Evolutionary conservation across 805 yeast genomes (phyloP).

Genomic region (Cyberlindnera euphorbiiphila): DNA sequence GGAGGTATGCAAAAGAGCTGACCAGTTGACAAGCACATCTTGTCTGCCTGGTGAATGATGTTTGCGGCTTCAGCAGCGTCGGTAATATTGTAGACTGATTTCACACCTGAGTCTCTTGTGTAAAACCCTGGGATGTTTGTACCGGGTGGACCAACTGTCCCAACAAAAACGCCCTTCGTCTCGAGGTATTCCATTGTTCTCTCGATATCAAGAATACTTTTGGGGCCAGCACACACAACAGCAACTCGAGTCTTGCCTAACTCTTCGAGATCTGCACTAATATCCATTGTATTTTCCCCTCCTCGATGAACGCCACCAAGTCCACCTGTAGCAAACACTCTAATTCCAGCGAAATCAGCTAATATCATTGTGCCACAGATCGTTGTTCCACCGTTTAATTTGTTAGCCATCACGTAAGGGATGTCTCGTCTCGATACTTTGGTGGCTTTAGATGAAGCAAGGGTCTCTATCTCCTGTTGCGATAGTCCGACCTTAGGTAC

Average conservation of each 20-base stretch:
- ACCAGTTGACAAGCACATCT: slow-evolving; percentile 59
- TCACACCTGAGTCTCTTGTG: slow-evolving; percentile 68
- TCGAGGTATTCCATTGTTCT: slow-evolving; percentile 83
- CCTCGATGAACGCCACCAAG: slow-evolving; percentile 88
- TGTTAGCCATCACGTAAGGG: slow-evolving; percentile 60
- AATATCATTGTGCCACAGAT: slow-evolving; percentile 86
- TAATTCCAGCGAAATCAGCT: slow-evolving; percentile 69
- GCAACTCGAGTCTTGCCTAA: slow-evolving; percentile 78
- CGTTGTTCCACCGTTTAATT: slow-evolving; percentile 81
- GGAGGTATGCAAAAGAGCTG: slow-evolving; percentile 81
- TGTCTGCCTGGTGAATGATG: slow-evolving; percentile 45
- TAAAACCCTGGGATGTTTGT: slow-evolving; percentile 77
- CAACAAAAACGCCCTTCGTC: slow-evolving; percentile 86
- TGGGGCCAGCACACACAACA: slow-evolving; percentile 93
- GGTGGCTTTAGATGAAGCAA: slow-evolving; percentile 39
- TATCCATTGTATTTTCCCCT: slow-evolving; percentile 70
- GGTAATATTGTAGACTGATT: slow-evolving; percentile 63
- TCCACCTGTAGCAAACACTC: slow-evolving; percentile 91
- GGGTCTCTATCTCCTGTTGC: slow-evolving; percentile 40
- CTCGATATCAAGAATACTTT: slow-evolving; percentile 75
- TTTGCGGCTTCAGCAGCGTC: slow-evolving; percentile 56
- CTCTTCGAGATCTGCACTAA: slow-evolving; percentile 86
- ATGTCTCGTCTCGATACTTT: slow-evolving; percentile 83
- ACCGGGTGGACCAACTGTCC: slow-evolving; percentile 55
- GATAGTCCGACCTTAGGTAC: slow-evolving; percentile 65